These are phyloP conservation scores for Podospora appendiculata DNA, from an alignment of 495 filamentous ascomycete genomes.

Conservation along the genomic window DNA sequence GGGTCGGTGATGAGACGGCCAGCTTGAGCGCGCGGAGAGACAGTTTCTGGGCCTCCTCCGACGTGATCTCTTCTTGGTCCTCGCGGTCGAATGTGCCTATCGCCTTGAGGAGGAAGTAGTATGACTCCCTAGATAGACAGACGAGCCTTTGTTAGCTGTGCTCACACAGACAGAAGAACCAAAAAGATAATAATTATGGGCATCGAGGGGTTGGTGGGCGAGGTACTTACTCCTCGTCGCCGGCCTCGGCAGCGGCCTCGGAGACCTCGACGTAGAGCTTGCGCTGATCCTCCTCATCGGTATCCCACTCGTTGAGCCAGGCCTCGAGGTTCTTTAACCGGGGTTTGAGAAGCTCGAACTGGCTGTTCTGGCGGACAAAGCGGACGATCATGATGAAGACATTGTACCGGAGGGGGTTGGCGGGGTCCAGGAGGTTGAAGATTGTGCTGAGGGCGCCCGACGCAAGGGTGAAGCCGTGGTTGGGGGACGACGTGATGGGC, in stretches of 20 bases:
- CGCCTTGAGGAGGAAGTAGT: slow-evolving; percentile 74
- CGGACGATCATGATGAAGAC: slow-evolving; percentile 78
- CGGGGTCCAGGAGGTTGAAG: slow-evolving; percentile 82
- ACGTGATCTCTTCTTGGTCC: slow-evolving; percentile 46
- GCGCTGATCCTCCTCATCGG: slow-evolving; percentile 71
- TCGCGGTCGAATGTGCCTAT: slow-evolving; percentile 75
- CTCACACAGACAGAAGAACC: background rate
- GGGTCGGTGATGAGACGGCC: slow-evolving; percentile 64
- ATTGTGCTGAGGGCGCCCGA: slow-evolving; percentile 85
- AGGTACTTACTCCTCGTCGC: slow-evolving; percentile 58
- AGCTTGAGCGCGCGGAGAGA: slow-evolving; percentile 76
- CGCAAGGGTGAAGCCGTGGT: slow-evolving; percentile 74
- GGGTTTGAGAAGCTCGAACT: slow-evolving; percentile 72
- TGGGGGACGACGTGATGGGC: slow-evolving; percentile 76
- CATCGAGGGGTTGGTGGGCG: too few species aligned
- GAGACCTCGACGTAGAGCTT: slow-evolving; percentile 73
- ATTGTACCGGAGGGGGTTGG: slow-evolving; percentile 75
- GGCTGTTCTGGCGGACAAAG: slow-evolving; percentile 62
- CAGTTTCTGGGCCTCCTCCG: slow-evolving; percentile 67
- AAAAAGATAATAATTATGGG: too few species aligned
- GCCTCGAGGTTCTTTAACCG: slow-evolving; percentile 69
- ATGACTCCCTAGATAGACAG: slow-evolving; percentile 50
- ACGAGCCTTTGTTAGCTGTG: slow-evolving; percentile 1
- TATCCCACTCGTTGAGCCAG: slow-evolving; percentile 81
- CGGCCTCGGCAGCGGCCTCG: slow-evolving; percentile 66